Evolutionary conservation across 2,329 filamentous ascomycete genomes (phyloP).

Genomic region (Arthrinium phaeospermum): DNA sequence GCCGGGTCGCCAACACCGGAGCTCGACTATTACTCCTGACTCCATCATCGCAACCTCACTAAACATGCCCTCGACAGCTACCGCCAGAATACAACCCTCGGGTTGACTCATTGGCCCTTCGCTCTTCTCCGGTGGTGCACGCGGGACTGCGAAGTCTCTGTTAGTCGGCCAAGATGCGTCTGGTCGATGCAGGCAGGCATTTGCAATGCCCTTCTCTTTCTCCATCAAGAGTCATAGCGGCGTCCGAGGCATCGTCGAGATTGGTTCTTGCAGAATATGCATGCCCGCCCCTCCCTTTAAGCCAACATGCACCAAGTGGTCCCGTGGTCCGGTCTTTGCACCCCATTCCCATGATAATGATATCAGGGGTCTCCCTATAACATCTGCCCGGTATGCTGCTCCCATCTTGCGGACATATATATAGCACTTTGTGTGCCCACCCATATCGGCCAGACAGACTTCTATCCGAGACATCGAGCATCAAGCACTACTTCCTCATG

Average conservation of each 20-base stretch:
- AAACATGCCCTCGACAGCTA: background rate
- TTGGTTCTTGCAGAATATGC: constrained; percentile 3
- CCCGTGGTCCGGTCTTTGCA: constrained; percentile 19
- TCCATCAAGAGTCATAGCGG: constrained; percentile 3
- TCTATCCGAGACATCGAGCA: background rate
- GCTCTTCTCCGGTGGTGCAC: background rate
- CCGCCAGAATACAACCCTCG: background rate
- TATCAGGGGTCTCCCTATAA: constrained; percentile 22
- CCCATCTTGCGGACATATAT: constrained; percentile 22
- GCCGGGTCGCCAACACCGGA: constrained; percentile 12
- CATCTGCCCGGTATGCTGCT: constrained; percentile 30
- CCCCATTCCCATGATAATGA: constrained; percentile 24
- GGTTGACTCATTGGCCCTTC: background rate
- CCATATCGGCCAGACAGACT: background rate
- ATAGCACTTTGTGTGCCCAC: background rate
- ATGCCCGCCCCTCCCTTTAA: constrained; percentile 1
- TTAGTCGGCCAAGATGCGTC: background rate
- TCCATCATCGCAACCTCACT: constrained; percentile 19
- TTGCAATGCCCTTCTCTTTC: background rate
- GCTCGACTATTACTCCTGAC: background rate
- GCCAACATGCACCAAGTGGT: constrained; percentile 35
- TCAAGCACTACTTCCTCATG: background rate
- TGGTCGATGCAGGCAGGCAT: background rate
- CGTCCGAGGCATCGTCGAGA: background rate
- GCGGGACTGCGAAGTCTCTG: background rate